These are phyloP conservation scores for Apiotrichum gracile DNA, from an alignment of 1,284 basidiomycete species.

Conservation along the genomic window DNA sequence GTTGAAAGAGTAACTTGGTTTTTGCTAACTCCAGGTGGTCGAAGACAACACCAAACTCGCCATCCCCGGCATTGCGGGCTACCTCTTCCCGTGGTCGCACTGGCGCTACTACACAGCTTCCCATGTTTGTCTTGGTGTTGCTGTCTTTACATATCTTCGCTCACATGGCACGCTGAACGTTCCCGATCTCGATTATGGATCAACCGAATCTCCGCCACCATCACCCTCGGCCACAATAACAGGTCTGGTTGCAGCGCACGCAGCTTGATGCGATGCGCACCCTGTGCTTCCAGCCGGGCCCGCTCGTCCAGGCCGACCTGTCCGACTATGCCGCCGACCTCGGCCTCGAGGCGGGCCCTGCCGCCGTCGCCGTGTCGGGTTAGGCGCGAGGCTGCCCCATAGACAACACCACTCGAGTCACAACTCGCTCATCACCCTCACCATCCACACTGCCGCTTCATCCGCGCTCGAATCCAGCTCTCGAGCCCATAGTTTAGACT, in stretches of 20 bases:
- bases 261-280: slow-evolving; percentile 41
- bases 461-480: background rate
- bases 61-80: slow-evolving; percentile 27
- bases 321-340: background rate
- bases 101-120: slow-evolving; percentile 44
- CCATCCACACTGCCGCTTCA: too few relatives aligned
- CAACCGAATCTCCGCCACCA: background rate
- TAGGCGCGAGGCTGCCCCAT: too few relatives aligned
- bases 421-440: too few relatives aligned
- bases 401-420: too few relatives aligned
- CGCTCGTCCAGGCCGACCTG: slow-evolving; percentile 33
- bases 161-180: slow-evolving; percentile 34
- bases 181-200: slow-evolving; percentile 1
- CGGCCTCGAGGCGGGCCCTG: background rate
- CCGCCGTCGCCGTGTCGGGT: background rate
- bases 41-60: slow-evolving; percentile 27
- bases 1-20: slow-evolving; percentile 6
- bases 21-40: slow-evolving; percentile 21
- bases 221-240: slow-evolving; percentile 1
- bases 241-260: slow-evolving; percentile 36
- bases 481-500: background rate
- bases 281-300: slow-evolving; percentile 38
- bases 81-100: slow-evolving; percentile 41
- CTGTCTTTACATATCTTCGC: slow-evolving; percentile 24
- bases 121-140: slow-evolving; percentile 36